Conservation (phyloP, 1,284 basidiomycete genomes). For the Puccinia sorghi region DNA sequence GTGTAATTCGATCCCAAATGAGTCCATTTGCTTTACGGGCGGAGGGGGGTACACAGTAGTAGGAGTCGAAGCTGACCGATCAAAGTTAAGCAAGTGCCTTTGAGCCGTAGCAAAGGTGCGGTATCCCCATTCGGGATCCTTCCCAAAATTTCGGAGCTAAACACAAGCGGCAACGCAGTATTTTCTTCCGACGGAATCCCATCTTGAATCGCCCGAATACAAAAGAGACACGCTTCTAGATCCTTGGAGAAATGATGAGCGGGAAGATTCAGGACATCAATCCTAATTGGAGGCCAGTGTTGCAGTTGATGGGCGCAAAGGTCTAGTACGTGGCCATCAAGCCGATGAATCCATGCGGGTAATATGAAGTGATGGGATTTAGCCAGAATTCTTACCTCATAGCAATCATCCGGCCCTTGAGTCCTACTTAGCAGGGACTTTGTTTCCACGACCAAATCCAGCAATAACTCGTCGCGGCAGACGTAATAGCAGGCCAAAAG, state of each 20-base stretch:
- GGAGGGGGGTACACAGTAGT: background rate
- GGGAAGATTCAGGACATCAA: conserved; percentile 20
- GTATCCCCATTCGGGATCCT: too few species aligned
- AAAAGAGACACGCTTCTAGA: conserved; percentile 54
- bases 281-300: background rate
- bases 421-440: conserved; percentile 48
- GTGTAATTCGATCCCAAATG: conserved; percentile 34
- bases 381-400: conserved; percentile 38
- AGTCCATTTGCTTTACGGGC: background rate
- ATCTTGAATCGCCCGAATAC: too few species aligned
- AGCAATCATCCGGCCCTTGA: conserved; percentile 26
- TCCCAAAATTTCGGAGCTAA: conserved; percentile 52
- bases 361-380: too few species aligned
- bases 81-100: conserved; percentile 52
- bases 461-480: conserved; percentile 54
- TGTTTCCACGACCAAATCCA: conserved; percentile 52
- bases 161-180: conserved; percentile 50
- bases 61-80: conserved; percentile 39
- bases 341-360: background rate
- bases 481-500: conserved; percentile 55
- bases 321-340: background rate
- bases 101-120: conserved; percentile 50
- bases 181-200: conserved; percentile 51
- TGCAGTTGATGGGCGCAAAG: background rate
- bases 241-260: conserved; percentile 50